Base-by-base conservation (phyloP, 208 protist genomes). In the Leishmania turanica region DNA sequence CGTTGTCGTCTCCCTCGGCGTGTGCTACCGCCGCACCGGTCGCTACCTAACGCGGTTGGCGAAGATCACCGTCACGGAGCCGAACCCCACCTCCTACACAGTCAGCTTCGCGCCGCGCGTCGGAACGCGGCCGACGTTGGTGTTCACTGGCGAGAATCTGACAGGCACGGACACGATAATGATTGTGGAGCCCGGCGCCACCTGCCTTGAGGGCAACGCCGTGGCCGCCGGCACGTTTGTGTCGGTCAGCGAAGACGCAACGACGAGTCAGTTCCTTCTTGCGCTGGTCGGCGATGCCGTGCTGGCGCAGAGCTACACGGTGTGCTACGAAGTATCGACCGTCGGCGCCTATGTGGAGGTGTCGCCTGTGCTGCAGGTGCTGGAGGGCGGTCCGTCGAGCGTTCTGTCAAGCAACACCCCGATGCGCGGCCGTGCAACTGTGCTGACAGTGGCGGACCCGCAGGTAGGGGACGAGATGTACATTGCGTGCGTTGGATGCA, bases 11-110 rank as follows among this genome's bases (percentile, higher is more conserved):
- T 81, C 85, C 37, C 82, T 97, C 31, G 82, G 84, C 9, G 85
- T 98, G 53, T 98, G 95, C 80, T 98, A 97, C 87, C 93, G 95
- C 69, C 92, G 93, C 72, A 79, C 64, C 21, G 85, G 85, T 21
- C 76, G 77, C 56, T 85, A 90, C 54, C 80, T 98, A 42, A 92
- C 90, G 17, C 86, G 81, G 40, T 78, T 98, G 34, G 85, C 85
- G 15, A 81, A 84, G 49, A 83, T 95, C 69, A 72, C 83, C 80
- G 80, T 98, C 15, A 88, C 88, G 3, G 80, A 90, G 42, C 84
- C 86, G 40, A 97, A 98, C 77, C 95, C 95, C 54, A 77, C 78
- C 73, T 86, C 82, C 17, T 98, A 96, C 85, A 84, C 81, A 24
- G 84, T 88, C 40, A 91, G 85, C 84, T 97, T 97, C 75, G 87